phyloP scores from a whole-genome alignment of 2,329 filamentous ascomycete species.

The Gremmenia infestans region DNA sequence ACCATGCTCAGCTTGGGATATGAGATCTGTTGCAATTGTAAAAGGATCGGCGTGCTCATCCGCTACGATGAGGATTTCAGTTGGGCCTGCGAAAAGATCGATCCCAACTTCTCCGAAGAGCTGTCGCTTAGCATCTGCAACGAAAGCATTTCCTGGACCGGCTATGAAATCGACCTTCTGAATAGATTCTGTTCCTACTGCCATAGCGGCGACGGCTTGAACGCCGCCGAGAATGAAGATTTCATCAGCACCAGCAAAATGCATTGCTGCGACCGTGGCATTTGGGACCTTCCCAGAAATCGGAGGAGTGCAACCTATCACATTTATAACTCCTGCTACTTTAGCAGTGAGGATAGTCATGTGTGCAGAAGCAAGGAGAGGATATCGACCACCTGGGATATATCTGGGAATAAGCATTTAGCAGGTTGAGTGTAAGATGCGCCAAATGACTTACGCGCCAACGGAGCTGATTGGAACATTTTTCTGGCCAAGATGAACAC shows the following conservation, averaged over 20 bases:
- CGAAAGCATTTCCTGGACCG: constrained; percentile 50
- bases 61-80: constrained; percentile 47
- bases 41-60: constrained; percentile 43
- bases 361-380: constrained; percentile 47
- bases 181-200: constrained; percentile 44
- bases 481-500: constrained; percentile 46
- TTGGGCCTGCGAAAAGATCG: constrained; percentile 49
- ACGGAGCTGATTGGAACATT: constrained; percentile 44
- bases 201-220: constrained; percentile 49
- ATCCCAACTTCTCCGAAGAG: constrained; percentile 50
- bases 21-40: constrained; percentile 41
- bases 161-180: constrained; percentile 47
- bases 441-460: constrained; percentile 34
- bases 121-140: constrained; percentile 49
- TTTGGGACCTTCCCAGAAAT: constrained; percentile 43
- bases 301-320: constrained; percentile 48
- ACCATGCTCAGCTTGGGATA: constrained; percentile 48
- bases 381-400: constrained; percentile 48
- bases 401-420: constrained; percentile 29
- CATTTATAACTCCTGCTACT: constrained; percentile 45
- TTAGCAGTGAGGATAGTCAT: constrained; percentile 54
- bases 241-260: constrained; percentile 45
- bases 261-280: constrained; percentile 46
- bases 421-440: background rate
- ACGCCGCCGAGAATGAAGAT: constrained; percentile 48